Base-by-base conservation (phyloP, 805 yeast genomes). In the Barnettozyma wickerhamii region DNA sequence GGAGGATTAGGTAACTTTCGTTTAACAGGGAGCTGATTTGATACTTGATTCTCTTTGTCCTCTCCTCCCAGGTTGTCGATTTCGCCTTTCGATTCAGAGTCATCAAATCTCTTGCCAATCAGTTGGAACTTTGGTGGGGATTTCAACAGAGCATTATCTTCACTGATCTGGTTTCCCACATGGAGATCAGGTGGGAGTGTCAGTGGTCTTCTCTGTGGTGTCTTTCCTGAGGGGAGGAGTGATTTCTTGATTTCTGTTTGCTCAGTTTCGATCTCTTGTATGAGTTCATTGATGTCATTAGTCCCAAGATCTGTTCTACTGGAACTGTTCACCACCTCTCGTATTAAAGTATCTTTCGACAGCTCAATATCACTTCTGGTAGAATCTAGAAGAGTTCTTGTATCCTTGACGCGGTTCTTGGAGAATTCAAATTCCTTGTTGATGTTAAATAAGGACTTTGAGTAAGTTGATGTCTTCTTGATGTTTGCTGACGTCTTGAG, bases 211-310 rank as follows among this genome's bases (percentile, higher is more conserved):
- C 59, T 41, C 35, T 43, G 46, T 7, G 64, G 64, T 2, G 63
- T 59, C 19, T 59, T 59, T 2, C 63, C 63, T 2, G 61, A 56
- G 4, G 64, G 59, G 10, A 59, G 27, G 4, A 52, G 39, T 12
- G 48, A 41, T 26, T 45, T 49, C 21, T 50, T 49, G 14, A 59
- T 51, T 32, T 52, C 55, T 3, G 34, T 27, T 26, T 59, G 57
- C 20, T 59, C 59, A 17, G 34, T 30, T 19, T 50, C 58, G 14
- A 59, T 40, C 7, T 58, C 59, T 17, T 38, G 30, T 18, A 58
- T 43, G 24, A 59, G 27, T 18, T 48, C 38, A 27, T 46, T 41
- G 33, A 50, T 46, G 30, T 53, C 54, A n/a, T 50, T 39, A 21
- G 42, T 38, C 28, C 55, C 51, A 7, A 53, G n/a, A 7, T 48